Conservation (phyloP, 2,329 filamentous ascomycete genomes). For the Colletotrichum siamense region DNA sequence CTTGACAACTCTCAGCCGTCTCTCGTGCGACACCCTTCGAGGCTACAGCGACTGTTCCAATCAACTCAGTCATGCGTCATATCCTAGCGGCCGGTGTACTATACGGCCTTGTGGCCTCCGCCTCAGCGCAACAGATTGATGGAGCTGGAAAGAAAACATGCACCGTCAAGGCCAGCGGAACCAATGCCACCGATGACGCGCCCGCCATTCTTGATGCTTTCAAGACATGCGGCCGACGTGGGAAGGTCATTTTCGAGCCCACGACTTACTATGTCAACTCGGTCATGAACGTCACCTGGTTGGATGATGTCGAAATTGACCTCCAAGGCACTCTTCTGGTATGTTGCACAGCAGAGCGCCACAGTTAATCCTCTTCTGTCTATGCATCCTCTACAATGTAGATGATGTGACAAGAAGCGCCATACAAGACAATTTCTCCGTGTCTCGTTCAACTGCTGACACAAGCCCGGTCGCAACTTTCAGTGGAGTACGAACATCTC, state of each 20-base stretch:
- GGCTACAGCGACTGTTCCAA: background rate
- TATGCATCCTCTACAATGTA: background rate
- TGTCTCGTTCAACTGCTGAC: background rate
- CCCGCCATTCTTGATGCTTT: slow-evolving; percentile 35
- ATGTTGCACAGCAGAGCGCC: background rate
- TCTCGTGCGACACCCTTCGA: background rate
- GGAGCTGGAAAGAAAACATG: slow-evolving; percentile 23
- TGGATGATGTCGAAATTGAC: slow-evolving; percentile 5
- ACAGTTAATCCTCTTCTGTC: background rate
- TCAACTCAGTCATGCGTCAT: background rate
- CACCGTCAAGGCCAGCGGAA: slow-evolving; percentile 28
- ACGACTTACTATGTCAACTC: slow-evolving; percentile 35
- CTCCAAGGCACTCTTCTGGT: background rate
- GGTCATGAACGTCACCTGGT: background rate
- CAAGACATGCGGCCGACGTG: slow-evolving; percentile 30
- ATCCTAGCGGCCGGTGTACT: background rate
- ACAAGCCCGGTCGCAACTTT: background rate
- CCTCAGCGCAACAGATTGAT: background rate
- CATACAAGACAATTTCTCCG: background rate
- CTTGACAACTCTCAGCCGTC: background rate
- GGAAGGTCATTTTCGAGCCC: slow-evolving; percentile 35
- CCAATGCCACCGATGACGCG: slow-evolving; percentile 32
- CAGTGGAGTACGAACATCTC: slow-evolving; percentile 42
- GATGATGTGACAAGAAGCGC: background rate
- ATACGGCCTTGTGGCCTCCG: background rate